Percentiles rank a stretch among this genome's conserved stretches.
Conservation (phyloP, 176 grass and related monocot genomes). For the Ananas comosus region DNA sequence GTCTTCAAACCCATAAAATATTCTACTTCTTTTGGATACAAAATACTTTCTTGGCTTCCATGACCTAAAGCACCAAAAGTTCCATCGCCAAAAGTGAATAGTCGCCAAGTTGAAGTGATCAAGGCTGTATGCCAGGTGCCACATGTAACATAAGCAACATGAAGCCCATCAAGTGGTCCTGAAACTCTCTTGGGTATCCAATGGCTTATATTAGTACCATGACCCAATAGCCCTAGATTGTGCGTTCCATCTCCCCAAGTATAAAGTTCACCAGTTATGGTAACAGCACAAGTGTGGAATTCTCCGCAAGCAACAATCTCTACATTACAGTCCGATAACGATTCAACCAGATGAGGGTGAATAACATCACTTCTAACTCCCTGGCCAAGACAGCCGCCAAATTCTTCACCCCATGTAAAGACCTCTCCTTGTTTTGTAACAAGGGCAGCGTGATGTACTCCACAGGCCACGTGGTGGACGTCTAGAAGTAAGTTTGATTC, state of each 20-base stretch:
- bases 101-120: conserved; percentile 58
- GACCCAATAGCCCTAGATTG: conserved; percentile 81
- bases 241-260: conserved; percentile 88
- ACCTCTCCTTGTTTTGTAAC: conserved; percentile 87
- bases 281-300: conserved; percentile 90
- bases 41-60: conserved; percentile 53
- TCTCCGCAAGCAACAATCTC: conserved; percentile 80
- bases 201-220: conserved; percentile 71
- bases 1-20: conserved; percentile 75
- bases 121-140: conserved; percentile 96
- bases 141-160: conserved; percentile 74
- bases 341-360: conserved; percentile 55
- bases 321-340: conserved; percentile 39
- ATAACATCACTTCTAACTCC: conserved; percentile 50
- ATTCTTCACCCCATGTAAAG: conserved; percentile 99
- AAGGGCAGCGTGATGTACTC: conserved; percentile 72
- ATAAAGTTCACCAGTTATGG: conserved; percentile 73
- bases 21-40: conserved; percentile 72
- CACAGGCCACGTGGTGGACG: conserved; percentile 70
- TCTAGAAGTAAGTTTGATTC: conserved; percentile 80
- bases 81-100: conserved; percentile 95
- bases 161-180: conserved; percentile 60
- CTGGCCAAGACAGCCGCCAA: conserved; percentile 77
- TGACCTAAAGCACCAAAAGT: conserved; percentile 96
- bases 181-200: conserved; percentile 98